Evolutionary conservation across 306 rosid species (phyloP).

Genomic region (Quercus gilva): DNA sequence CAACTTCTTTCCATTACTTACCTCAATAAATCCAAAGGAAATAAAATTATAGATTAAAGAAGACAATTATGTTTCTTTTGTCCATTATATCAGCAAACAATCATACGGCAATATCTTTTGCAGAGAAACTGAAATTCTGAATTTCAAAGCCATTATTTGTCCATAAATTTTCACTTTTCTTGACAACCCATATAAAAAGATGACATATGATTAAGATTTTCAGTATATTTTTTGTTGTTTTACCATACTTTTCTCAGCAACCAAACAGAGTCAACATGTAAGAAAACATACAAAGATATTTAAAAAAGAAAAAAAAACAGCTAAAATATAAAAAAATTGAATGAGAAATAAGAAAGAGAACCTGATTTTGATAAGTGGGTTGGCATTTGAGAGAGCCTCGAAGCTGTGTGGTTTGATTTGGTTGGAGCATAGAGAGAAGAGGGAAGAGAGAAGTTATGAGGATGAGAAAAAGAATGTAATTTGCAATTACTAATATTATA

Average conservation of each 20-base stretch:
- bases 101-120: background rate
- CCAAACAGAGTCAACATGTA: background rate
- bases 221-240: background rate
- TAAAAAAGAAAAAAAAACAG: background rate
- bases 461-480: constrained; percentile 22
- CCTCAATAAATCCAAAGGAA: background rate
- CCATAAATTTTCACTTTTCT: too few species aligned
- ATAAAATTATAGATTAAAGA: background rate
- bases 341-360: constrained; percentile 11
- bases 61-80: background rate
- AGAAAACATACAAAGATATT: constrained; percentile 22
- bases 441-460: constrained; percentile 31
- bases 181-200: background rate
- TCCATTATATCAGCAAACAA: background rate
- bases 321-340: background rate
- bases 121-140: background rate
- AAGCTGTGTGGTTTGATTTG: constrained; percentile 14
- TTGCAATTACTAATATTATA: constrained; percentile 22
- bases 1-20: background rate
- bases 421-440: constrained; percentile 18
- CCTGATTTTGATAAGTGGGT: constrained; percentile 53
- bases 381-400: constrained; percentile 36
- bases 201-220: background rate
- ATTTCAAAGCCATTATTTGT: background rate
- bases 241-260: background rate